A percentile compares a stretch with the other conserved stretches of the same genome.
Evolutionary conservation across 2,329 filamentous ascomycete genomes (phyloP).

Genomic region (Scopulariopsis brevicaulis): DNA sequence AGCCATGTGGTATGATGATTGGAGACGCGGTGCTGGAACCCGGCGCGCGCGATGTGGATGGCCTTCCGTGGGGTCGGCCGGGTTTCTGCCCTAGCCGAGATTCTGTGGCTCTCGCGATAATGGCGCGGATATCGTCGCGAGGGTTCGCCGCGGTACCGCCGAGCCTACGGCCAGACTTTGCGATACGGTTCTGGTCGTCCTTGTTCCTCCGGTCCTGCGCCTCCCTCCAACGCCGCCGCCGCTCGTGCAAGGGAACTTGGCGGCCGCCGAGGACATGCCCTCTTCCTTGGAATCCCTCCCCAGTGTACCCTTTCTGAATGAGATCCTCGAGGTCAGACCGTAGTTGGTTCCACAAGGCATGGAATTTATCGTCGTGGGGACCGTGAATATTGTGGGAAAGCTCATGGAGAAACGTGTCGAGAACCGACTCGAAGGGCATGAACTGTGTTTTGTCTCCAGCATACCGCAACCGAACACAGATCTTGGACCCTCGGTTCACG

Average conservation of each 20-base stretch:
- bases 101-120: background rate
- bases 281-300: conserved; percentile 73
- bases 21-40: background rate
- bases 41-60: background rate
- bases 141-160: background rate
- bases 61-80: background rate
- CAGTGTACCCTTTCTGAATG: conserved; percentile 72
- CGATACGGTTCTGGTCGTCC: background rate
- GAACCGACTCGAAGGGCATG: conserved; percentile 64
- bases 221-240: conserved; percentile 61
- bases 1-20: conserved; percentile 50
- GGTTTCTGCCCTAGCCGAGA: background rate
- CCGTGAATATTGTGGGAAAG: conserved; percentile 79
- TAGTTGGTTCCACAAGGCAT: conserved; percentile 80
- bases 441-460: conserved; percentile 66
- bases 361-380: conserved; percentile 72
- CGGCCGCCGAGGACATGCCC: conserved; percentile 63
- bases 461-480: conserved; percentile 73
- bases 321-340: conserved; percentile 75
- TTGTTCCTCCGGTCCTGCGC: conserved; percentile 37
- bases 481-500: conserved; percentile 62
- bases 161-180: conserved; percentile 4
- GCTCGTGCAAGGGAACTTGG: conserved; percentile 58
- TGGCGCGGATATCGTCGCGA: conserved; percentile 1
- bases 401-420: conserved; percentile 92